Base-by-base conservation (phyloP, 257 asterid species). In the Solanum lycopersicoides region DNA sequence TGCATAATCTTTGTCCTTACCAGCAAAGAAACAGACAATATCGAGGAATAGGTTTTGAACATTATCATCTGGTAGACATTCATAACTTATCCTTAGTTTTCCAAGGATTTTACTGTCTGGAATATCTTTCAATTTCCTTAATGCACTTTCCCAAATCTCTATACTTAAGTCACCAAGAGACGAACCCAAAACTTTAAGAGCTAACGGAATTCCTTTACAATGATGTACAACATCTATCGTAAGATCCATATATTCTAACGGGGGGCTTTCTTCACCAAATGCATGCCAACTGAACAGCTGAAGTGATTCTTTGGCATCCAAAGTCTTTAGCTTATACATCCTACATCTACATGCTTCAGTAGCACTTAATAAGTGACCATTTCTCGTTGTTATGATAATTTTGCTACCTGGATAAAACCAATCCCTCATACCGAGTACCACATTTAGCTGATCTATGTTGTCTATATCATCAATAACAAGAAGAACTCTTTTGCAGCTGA, bases 141-240 rank as follows among this genome's bases (percentile, higher is more conserved):
- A 16, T 79, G 82, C 86, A 44, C 89, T 87, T 47, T 9, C 82
- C 89, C 89, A 87, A 28, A 53, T 41, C 28, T 45, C 75, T 30
- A 34, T 68, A 45, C 80, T 82, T 68, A n/a, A 21, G 30, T 76
- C 86, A 53, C 28, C 41, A 30, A 87, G 72, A 69, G 74, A 82
- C 73, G 89, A 87, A n/a, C 89, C 89, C 86, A 82, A 53, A 35
- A 87, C 82, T 65, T 87, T 59, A 68, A 87, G 89, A 82, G 89
- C 89, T 47, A 87, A 79, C 5, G 86, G 89, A 79, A 82, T 76
- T 39, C 89, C 89, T 15, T 82, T 37, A 37, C 86, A 50, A 56
- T 68, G 72, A 75, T 53, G 45, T 32, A 80, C 47, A 63, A 87
- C 37, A 12, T 74, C 68, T 60, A 16, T 65, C 12, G 89, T 44